A percentile compares a stretch with the other conserved stretches of the same genome.
Conservation (phyloP, 768 basidiomycete genomes). For the Sistotremastrum niveocremeum region DNA sequence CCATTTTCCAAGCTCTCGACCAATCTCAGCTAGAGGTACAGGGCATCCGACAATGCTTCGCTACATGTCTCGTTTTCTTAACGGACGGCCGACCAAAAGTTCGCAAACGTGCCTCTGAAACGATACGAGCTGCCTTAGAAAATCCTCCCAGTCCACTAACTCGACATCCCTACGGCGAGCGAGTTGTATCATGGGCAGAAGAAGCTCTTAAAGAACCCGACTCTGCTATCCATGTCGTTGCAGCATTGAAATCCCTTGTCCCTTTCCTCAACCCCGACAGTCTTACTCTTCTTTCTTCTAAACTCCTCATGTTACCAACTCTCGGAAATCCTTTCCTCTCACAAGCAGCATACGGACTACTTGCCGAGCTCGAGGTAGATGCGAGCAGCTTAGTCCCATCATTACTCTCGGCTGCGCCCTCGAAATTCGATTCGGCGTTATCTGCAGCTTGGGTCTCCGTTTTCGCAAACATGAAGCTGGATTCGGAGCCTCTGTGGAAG, state of each 20-base stretch:
- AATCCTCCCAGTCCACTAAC: slow-evolving; percentile 65
- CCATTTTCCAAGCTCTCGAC: slow-evolving; percentile 58
- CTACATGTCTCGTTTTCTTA: slow-evolving; percentile 68
- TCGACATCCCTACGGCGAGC: slow-evolving; percentile 75
- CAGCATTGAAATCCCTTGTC: slow-evolving; percentile 16
- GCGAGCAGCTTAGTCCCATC: slow-evolving; percentile 37
- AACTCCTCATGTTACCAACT: slow-evolving; percentile 72
- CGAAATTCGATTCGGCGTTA: slow-evolving; percentile 52
- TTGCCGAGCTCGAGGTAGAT: slow-evolving; percentile 60
- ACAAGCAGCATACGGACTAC: slow-evolving; percentile 72
- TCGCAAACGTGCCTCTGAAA: slow-evolving; percentile 78
- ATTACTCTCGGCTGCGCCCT: slow-evolving; percentile 54
- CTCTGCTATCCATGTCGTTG: slow-evolving; percentile 64
- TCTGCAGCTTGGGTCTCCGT: slow-evolving; percentile 70
- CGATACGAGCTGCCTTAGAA: slow-evolving; percentile 62
- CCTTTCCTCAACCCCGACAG: slow-evolving; percentile 52
- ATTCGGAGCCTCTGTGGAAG: slow-evolving; percentile 35
- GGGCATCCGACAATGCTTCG: slow-evolving; percentile 69
- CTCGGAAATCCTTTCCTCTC: slow-evolving; percentile 83
- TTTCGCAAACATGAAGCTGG: slow-evolving; percentile 57
- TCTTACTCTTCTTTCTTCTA: slow-evolving; percentile 47
- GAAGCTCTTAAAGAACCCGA: slow-evolving; percentile 58
- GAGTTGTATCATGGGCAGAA: slow-evolving; percentile 70
- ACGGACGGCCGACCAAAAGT: slow-evolving; percentile 91
- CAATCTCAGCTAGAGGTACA: slow-evolving; percentile 52